Base-by-base conservation (phyloP, 2,329 filamentous ascomycete genomes). In the Colletotrichum sp. region DNA sequence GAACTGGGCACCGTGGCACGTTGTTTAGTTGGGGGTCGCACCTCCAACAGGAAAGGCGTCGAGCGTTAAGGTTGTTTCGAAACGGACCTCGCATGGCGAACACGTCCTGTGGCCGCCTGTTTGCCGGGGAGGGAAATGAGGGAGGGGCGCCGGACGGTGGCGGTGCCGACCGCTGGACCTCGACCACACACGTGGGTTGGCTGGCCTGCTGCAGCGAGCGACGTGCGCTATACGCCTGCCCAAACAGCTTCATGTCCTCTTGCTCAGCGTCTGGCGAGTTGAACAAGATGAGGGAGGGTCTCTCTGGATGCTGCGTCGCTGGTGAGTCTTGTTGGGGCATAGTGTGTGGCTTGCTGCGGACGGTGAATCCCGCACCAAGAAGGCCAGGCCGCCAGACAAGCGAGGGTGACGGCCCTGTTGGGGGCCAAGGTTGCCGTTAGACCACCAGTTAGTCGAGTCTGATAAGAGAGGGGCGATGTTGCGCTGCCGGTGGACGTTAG, bases 401-500 rank as follows among this genome's bases (percentile, higher is more conserved):
- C 25, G 62, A 71, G 61, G 61, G 39, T 32, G 18, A n/a, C 22
- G n/a, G 25, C 27, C n/a, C n/a, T 39, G 36, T 48, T 64, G 52
- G 61, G 68, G 39, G 39, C 58, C 32, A 68, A 71, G 48, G 10
- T 22, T 62, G 56, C 32, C 70, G n/a, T 56, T 67, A 36, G 58
- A 62, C 55, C 32, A 62, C 55, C 43, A 48, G n/a, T 32, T 58
- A 64, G 62, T 62, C 66, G 56, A 55, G 62, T 32, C n/a, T 65
- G 70, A 68, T 69, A 73, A 73, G 73, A 69, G 73, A 75, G 73
- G 73, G 73, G 70, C 73, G 73, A 75, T 75, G 73, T 48, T 69
- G 73, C 73, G 73, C 52, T 75, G 43, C 70, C 48, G 73, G 73
- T 75, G 73, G 64, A 48, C 15, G 62, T 56, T 36, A 64, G 39